Conservation (phyloP, 2,329 filamentous ascomycete genomes). For the Sporothrix protearum region DNA sequence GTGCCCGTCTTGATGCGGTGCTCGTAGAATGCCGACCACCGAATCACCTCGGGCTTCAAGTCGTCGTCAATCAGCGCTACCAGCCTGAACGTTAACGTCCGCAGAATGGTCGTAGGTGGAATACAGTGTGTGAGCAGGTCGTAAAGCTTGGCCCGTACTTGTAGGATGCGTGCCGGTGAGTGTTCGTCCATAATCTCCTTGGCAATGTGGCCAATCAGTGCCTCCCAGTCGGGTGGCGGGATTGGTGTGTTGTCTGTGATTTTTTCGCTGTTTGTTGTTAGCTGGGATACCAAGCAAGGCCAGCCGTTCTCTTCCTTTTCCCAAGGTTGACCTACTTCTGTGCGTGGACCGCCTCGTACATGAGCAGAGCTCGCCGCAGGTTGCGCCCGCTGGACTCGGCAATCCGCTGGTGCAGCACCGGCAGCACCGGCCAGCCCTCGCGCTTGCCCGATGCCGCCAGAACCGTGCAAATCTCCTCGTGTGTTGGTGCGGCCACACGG, state of each 20-base stretch:
- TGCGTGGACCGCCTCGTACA: conserved; percentile 96
- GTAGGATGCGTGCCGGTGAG: conserved; percentile 80
- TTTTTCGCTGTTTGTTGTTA: conserved; percentile 64
- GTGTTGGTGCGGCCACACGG: conserved; percentile 82
- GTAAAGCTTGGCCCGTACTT: conserved; percentile 91
- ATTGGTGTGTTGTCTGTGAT: conserved; percentile 84
- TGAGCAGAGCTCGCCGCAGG: conserved; percentile 80
- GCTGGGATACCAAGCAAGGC: not conserved
- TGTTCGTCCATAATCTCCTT: conserved; percentile 90
- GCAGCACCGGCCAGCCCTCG: conserved; percentile 76
- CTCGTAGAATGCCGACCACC: conserved; percentile 96
- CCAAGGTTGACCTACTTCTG: conserved; percentile 78
- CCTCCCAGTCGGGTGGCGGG: conserved; percentile 95
- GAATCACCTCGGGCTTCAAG: conserved; percentile 86
- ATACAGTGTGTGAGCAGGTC: conserved; percentile 97
- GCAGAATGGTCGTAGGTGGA: conserved; percentile 87
- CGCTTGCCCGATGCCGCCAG: conserved; percentile 68
- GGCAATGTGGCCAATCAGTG: conserved; percentile 83
- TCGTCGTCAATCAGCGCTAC: conserved; percentile 82
- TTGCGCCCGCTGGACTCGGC: conserved; percentile 89
- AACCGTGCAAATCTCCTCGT: conserved; percentile 77
- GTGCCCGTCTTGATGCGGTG: conserved; percentile 87
- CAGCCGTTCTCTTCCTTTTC: not conserved
- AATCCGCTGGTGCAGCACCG: conserved; percentile 76
- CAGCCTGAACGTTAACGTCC: conserved; percentile 91